A percentile compares a stretch with the other conserved stretches of the same genome.
phyloP scores from a whole-genome alignment of 2,329 filamentous ascomycete genomes.

The Paraconiothyrium sp. region DNA sequence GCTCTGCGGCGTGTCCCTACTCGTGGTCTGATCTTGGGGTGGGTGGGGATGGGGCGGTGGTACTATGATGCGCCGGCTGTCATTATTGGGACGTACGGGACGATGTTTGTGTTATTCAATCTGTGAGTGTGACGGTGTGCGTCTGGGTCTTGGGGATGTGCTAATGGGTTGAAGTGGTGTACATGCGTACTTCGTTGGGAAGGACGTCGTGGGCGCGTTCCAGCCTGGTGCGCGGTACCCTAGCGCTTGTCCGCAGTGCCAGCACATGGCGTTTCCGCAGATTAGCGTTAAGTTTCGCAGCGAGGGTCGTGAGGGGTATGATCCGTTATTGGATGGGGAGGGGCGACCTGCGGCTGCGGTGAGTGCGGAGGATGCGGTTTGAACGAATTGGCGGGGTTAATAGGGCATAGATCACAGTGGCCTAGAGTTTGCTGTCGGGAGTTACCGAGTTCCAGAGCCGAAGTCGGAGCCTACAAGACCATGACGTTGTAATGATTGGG shows the following conservation, averaged over 20 bases:
- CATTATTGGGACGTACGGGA: conserved; percentile 40
- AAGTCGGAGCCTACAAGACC: neutral
- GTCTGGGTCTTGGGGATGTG: neutral
- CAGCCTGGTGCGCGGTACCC: conserved; percentile 27
- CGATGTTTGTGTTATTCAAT: conserved; percentile 39
- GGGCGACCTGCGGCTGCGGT: neutral
- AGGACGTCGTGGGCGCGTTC: conserved; percentile 28
- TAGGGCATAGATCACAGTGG: neutral
- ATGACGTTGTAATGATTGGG: neutral
- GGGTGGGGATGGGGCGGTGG: conserved; percentile 27
- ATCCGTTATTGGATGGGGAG: conserved; percentile 30
- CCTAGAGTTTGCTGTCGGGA: neutral
- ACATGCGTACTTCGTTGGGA: conserved; percentile 36
- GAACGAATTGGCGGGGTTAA: neutral
- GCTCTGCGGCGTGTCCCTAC: conserved; percentile 27
- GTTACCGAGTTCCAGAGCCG: neutral
- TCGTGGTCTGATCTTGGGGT: conserved; percentile 36
- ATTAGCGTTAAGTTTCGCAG: conserved; percentile 17
- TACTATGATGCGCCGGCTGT: conserved; percentile 13
- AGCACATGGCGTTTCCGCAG: conserved; percentile 27
- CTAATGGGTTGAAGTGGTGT: conserved; percentile 27
- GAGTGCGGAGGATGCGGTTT: conserved; percentile 4
- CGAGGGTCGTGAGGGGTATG: conserved; percentile 27
- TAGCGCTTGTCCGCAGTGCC: conserved; percentile 38
- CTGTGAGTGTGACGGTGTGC: conserved; percentile 28